phyloP scores from a whole-genome alignment of 345 rosid species.

The Streptanthus diversifolius region DNA sequence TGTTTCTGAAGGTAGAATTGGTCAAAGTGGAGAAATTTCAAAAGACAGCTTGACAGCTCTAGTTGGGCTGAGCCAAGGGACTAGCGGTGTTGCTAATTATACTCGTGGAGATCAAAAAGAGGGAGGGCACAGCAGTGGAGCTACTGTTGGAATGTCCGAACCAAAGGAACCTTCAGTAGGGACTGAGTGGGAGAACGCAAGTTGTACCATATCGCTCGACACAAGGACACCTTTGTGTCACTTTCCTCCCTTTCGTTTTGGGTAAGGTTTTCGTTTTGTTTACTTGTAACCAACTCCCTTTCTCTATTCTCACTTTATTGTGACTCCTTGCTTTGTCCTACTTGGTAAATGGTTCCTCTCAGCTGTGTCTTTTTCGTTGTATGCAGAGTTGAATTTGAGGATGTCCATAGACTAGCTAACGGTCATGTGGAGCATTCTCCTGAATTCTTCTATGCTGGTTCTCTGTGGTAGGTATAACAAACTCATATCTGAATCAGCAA shows the following conservation, averaged over 20 bases:
- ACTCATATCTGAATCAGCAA: background rate
- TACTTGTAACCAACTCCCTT: conserved; percentile 1
- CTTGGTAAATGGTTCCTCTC: conserved; percentile 16
- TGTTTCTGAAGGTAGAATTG: conserved; percentile 73
- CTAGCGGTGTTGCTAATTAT: conserved; percentile 41
- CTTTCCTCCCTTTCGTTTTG: conserved; percentile 98
- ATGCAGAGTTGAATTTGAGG: conserved; percentile 81
- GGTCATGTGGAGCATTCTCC: conserved; percentile 98
- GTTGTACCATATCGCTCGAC: conserved; percentile 77
- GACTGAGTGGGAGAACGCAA: conserved; percentile 71
- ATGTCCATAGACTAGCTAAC: conserved; percentile 82
- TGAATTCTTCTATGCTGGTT: conserved; percentile 91
- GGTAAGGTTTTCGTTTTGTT: conserved; percentile 47
- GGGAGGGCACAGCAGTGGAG: conserved; percentile 51
- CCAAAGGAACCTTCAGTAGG: conserved; percentile 58
- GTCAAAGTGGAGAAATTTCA: conserved; percentile 65
- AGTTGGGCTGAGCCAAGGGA: conserved; percentile 84
- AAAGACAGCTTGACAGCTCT: conserved; percentile 92
- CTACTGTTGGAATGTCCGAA: conserved; percentile 57
- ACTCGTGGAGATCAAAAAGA: conserved; percentile 55
- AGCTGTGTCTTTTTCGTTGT: background rate
- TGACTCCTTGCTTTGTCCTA: conserved; percentile 10
- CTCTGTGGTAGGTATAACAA: conserved; percentile 89
- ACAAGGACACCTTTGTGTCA: conserved; percentile 88
- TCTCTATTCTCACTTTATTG: background rate